Base-by-base conservation (phyloP, 176 grass and related monocot genomes). In the Rhipidocladum racemiflorum region DNA sequence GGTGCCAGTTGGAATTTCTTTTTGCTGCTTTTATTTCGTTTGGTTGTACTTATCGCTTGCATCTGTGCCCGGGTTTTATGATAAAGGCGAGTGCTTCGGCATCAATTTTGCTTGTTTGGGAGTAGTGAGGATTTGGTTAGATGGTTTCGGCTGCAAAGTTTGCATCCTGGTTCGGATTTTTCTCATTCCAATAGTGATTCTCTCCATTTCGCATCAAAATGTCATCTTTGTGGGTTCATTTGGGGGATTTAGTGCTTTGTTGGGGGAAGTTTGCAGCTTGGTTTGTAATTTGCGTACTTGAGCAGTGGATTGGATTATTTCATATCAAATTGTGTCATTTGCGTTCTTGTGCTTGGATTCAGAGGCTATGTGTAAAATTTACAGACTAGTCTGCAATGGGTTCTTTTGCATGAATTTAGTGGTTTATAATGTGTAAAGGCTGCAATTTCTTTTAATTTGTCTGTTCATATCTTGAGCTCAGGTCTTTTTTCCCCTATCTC, bases 1-100 rank as follows among this genome's bases (percentile, higher is more conserved):
- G 75, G 81, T 89, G 68, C 80, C 61, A 71, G 43, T 89, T 88
- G 81, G 42, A 87, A 91, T 76, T 70, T 66, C 56, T 25, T 36
- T 77, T 71, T 24, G 20, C 28, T 56, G 30, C 34, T 65, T 85
- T 44, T 65, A 38, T 63, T 72, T 79, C 78, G 44, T 70, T 16
- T 59, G 50, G 20, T 66, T 78, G 68, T 70, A 4, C 9, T 72
- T 61, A 74, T 67, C 82, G 80, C 43, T 79, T 62, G 10, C 75
- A 51, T 75, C 75, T 64, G 44, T 40, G 50, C 17, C 32, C 54
- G n/a, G 75, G 79, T 76, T 65, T 65, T 65, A 21, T 65, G 76
- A 34, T 83, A 39, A 78, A 70, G 65, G 48, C 78, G 61, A 40
- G 10, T 85, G 21, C 51, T 65, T 54, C 38, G 44, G 30, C 55